A percentile compares a stretch with the other conserved stretches of the same genome.
These are phyloP conservation scores for Cetraspora pellucida DNA, from an alignment of 192 early-diverging fungal genomes.

Conservation along the genomic window DNA sequence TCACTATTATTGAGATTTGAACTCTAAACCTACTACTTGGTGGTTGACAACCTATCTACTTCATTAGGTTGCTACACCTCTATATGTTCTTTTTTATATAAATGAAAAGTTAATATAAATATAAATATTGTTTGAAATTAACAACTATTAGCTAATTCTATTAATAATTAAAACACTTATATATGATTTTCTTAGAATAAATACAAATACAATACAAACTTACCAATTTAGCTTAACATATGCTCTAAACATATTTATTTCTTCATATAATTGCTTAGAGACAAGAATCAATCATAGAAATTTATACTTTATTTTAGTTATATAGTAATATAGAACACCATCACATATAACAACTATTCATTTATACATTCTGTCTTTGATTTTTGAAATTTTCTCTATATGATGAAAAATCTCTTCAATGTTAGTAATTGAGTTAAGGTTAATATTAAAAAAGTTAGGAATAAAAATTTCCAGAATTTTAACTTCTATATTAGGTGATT, in stretches of 20 bases:
- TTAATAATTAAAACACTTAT: no score
- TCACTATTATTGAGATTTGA: no score
- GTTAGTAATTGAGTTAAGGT: constrained; percentile 8
- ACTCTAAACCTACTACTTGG: no score
- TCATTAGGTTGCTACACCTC: no score
- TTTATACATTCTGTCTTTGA: constrained; percentile 20
- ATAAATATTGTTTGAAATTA: no score
- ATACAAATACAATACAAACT: no score
- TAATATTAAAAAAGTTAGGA: neutral
- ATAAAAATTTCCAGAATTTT: neutral
- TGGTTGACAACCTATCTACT: no score
- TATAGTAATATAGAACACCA: constrained; percentile 16
- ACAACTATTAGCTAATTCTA: no score
- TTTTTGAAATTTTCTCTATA: constrained; percentile 17
- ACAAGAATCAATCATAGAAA: constrained; percentile 5
- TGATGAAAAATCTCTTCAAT: constrained; percentile 16
- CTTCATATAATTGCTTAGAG: constrained; percentile 24
- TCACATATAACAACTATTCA: constrained; percentile 14
- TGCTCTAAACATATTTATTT: neutral
- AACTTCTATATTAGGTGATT: neutral
- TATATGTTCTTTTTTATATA: no score
- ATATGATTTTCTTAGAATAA: no score
- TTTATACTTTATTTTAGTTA: constrained; percentile 9
- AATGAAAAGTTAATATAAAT: no score
- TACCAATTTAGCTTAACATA: no score